Conservation (phyloP, 768 basidiomycete genomes). For the Arthromyces matolae region DNA sequence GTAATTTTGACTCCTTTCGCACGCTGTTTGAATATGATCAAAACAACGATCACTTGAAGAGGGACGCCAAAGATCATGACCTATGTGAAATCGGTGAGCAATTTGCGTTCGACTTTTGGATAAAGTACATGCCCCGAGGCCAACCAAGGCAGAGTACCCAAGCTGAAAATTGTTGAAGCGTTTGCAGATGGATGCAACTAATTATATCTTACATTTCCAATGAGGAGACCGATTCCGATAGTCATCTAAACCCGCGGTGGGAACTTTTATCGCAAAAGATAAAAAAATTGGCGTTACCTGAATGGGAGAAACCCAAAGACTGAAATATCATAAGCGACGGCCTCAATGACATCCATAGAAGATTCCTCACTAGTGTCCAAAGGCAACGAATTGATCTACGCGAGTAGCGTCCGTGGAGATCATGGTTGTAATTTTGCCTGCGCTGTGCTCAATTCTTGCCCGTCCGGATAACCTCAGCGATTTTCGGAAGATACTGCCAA, state of each 20-base stretch:
- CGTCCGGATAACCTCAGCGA: slow-evolving; percentile 62
- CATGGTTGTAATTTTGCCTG: slow-evolving; percentile 68
- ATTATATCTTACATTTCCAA: slow-evolving; percentile 46
- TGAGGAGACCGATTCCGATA: slow-evolving; percentile 58
- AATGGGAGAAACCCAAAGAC: slow-evolving; percentile 59
- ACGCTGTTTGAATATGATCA: slow-evolving; percentile 48
- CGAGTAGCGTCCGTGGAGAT: slow-evolving; percentile 61
- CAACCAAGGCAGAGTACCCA: slow-evolving; percentile 68
- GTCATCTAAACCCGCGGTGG: slow-evolving; percentile 33
- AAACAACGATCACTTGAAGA: slow-evolving; percentile 48
- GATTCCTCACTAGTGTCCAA: slow-evolving; percentile 37
- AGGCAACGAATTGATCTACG: slow-evolving; percentile 46
- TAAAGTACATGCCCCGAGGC: slow-evolving; percentile 37
- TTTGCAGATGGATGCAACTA: background rate
- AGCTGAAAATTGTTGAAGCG: slow-evolving; percentile 32
- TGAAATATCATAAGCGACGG: slow-evolving; percentile 18
- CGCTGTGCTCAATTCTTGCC: slow-evolving; percentile 53
- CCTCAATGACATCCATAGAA: background rate
- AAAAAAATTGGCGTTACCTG: slow-evolving; percentile 31
- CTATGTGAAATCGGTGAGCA: slow-evolving; percentile 16
- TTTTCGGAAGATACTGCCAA: slow-evolving; percentile 58
- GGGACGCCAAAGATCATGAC: slow-evolving; percentile 57
- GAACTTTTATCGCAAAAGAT: background rate
- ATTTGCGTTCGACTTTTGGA: slow-evolving; percentile 3
- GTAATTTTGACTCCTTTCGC: slow-evolving; percentile 59